phyloP scores from a whole-genome alignment of 345 rosid species.

The Crucihimalaya himalaica region DNA sequence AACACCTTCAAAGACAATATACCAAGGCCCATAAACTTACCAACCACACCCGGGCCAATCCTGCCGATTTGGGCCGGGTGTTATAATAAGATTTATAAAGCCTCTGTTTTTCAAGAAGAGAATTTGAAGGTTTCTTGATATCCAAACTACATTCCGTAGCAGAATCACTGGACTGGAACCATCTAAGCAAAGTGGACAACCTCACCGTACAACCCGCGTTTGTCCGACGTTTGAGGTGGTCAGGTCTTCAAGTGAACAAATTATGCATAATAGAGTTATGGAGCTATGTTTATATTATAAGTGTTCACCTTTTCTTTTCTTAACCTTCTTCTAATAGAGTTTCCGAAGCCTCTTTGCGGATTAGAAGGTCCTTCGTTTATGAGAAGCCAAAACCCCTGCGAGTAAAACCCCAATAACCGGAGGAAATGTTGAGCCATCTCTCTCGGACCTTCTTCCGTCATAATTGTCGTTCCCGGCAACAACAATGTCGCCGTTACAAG shows the following conservation, averaged over 20 bases:
- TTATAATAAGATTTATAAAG: too few species aligned
- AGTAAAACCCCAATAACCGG: conserved; percentile 14
- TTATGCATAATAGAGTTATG: too few species aligned
- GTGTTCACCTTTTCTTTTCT: too few species aligned
- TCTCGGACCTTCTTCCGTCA: conserved; percentile 38
- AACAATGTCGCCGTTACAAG: conserved; percentile 49
- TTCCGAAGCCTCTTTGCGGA: not conserved
- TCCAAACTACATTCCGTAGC: not conserved
- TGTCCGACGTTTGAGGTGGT: too few species aligned
- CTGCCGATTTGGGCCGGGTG: not conserved
- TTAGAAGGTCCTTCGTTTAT: not conserved
- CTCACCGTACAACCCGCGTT: too few species aligned
- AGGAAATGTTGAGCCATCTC: conserved; percentile 47
- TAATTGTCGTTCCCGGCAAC: conserved; percentile 30
- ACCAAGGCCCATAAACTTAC: not conserved
- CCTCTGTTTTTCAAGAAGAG: too few species aligned
- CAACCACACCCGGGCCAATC: not conserved
- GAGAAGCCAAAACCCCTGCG: conserved; percentile 21
- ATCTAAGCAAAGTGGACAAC: not conserved
- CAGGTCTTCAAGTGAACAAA: too few species aligned
- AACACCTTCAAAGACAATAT: not conserved
- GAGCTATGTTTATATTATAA: too few species aligned
- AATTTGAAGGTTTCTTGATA: too few species aligned
- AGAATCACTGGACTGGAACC: not conserved
- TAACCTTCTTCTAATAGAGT: not conserved